phyloP scores from a whole-genome alignment of 202 grass and related monocot genomes.

The Zoysia matrella region DNA sequence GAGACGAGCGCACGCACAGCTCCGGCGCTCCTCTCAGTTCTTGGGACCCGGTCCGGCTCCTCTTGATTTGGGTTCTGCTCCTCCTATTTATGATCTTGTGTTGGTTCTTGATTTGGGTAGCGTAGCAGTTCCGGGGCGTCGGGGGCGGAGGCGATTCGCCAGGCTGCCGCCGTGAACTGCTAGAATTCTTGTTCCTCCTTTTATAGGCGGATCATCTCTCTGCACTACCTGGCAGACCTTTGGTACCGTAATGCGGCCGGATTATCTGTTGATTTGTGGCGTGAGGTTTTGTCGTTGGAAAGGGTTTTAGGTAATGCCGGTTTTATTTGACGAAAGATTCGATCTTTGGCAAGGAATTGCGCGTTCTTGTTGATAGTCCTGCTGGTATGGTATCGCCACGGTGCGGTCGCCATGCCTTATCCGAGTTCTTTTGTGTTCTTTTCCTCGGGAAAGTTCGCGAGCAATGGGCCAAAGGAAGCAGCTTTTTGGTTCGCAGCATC shows the following conservation, averaged over 20 bases:
- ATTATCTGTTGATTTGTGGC: slow-evolving; percentile 4
- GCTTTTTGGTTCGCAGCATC: slow-evolving; percentile 51
- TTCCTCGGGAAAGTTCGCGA: slow-evolving; percentile 21
- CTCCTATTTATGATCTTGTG: slow-evolving; percentile 33
- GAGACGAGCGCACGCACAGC: slow-evolving; percentile 44
- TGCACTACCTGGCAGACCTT: neutral
- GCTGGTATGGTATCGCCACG: slow-evolving; percentile 28
- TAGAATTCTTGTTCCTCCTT: slow-evolving; percentile 1
- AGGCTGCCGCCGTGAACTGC: slow-evolving; percentile 11
- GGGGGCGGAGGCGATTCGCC: slow-evolving; percentile 7
- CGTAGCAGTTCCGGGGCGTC: too few relatives aligned
- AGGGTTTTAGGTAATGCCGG: slow-evolving; percentile 41
- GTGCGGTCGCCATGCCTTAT: slow-evolving; percentile 30
- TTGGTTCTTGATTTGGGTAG: slow-evolving; percentile 18
- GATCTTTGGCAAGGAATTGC: slow-evolving; percentile 34
- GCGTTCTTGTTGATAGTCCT: slow-evolving; percentile 12
- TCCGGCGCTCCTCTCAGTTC: slow-evolving; percentile 47
- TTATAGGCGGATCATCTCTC: slow-evolving; percentile 11
- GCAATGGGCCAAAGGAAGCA: slow-evolving; percentile 48
- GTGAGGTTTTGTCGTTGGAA: neutral
- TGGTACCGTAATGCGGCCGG: slow-evolving; percentile 13
- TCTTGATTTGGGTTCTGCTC: slow-evolving; percentile 33
- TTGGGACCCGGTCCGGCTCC: slow-evolving; percentile 47
- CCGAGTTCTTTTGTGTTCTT: slow-evolving; percentile 35
- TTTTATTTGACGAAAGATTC: neutral